phyloP scores from a whole-genome alignment of 1,284 basidiomycete species.

The Earliella scabrosa region DNA sequence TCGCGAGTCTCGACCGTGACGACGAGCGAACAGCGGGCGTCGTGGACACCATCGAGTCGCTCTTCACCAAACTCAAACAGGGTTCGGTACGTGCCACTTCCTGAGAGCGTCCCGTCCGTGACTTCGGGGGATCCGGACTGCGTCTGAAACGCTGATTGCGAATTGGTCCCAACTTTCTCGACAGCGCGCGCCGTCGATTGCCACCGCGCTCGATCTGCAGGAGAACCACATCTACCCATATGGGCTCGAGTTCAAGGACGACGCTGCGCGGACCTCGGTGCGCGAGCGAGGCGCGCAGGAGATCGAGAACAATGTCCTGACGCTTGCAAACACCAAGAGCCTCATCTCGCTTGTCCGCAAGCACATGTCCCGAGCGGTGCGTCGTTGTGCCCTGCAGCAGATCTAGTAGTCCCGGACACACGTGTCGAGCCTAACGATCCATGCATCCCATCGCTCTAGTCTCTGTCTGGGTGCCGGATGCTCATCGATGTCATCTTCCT shows the following conservation, averaged over 20 bases:
- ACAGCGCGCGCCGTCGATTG: constrained; percentile 13
- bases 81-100: constrained; percentile 3
- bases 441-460: constrained; percentile 1
- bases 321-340: constrained; percentile 13
- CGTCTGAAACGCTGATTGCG: not conserved
- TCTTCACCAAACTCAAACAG: constrained; percentile 9
- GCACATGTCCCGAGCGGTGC: constrained; percentile 15
- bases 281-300: constrained; percentile 10
- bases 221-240: constrained; percentile 13
- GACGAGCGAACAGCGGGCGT: constrained; percentile 11
- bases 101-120: not conserved
- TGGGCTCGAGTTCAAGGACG: constrained; percentile 14
- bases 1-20: constrained; percentile 10
- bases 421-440: not conserved
- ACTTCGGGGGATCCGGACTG: not conserved
- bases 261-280: not conserved
- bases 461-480: constrained; percentile 13
- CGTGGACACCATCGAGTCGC: constrained; percentile 9
- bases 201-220: constrained; percentile 11
- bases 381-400: not conserved
- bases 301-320: constrained; percentile 7
- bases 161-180: too few relatives aligned
- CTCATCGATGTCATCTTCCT: constrained; percentile 16
- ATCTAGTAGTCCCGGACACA: not conserved
- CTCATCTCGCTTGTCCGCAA: constrained; percentile 14